Percentiles rank a stretch among this genome's conserved stretches.
Evolutionary conservation across 495 filamentous ascomycete species (phyloP).

Genomic region (Daldinia childiae): DNA sequence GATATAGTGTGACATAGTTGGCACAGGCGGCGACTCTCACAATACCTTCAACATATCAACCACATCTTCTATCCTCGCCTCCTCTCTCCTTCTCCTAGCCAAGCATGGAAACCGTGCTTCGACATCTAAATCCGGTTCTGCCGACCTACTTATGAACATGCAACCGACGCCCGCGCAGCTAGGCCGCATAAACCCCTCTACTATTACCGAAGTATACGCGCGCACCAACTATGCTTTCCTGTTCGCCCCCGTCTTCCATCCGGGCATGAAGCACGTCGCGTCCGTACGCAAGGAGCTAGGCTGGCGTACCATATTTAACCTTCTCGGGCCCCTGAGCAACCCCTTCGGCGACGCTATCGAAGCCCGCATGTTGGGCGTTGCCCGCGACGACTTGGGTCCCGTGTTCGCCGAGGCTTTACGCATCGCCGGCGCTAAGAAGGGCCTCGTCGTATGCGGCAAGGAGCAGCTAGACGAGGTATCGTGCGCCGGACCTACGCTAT

Average conservation of each 20-base stretch:
- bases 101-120: conserved; percentile 98
- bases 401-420: conserved; percentile 87
- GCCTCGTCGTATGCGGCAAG: conserved; percentile 89
- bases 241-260: conserved; percentile 96
- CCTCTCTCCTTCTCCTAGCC: conserved; percentile 78
- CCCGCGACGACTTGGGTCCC: conserved; percentile 81
- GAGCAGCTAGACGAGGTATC: conserved; percentile 96
- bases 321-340: conserved; percentile 91
- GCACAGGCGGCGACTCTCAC: conserved; percentile 95
- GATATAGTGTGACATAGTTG: conserved; percentile 90
- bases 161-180: conserved; percentile 76
- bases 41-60: conserved; percentile 98
- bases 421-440: conserved; percentile 80
- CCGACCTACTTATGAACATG: conserved; percentile 84
- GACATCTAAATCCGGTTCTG: conserved; percentile 93
- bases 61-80: conserved; percentile 90
- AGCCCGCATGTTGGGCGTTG: conserved; percentile 90
- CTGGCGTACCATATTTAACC: conserved; percentile 95
- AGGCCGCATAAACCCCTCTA: conserved; percentile 71
- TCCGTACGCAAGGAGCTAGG: conserved; percentile 83
- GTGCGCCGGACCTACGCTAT: conserved; percentile 84
- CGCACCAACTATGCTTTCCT: conserved; percentile 92
- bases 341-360: conserved; percentile 82
- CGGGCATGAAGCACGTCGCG: conserved; percentile 87
- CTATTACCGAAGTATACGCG: conserved; percentile 74